phyloP scores from a whole-genome alignment of 2,329 filamentous ascomycete genomes.

The Thelonectria blattea region DNA sequence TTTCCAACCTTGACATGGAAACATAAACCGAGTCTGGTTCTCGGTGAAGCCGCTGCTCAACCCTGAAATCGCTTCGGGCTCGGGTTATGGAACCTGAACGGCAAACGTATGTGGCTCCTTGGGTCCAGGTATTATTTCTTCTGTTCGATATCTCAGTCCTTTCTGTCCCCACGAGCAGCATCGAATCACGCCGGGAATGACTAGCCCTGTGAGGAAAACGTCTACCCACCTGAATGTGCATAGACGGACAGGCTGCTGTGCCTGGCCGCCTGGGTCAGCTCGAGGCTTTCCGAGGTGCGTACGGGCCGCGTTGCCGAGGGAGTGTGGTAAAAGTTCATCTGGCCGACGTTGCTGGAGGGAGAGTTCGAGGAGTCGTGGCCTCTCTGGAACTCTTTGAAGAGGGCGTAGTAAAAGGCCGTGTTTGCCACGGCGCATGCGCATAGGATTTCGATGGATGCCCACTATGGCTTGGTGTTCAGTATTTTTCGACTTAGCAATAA shows the following conservation, averaged over 20 bases:
- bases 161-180: background rate
- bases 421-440: conserved; percentile 43
- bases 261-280: background rate
- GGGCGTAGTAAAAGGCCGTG: conserved; percentile 40
- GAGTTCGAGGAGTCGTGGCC: conserved; percentile 28
- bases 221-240: background rate
- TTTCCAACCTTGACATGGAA: background rate
- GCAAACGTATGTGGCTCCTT: background rate
- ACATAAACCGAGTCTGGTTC: background rate
- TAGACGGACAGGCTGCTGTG: background rate
- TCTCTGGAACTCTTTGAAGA: conserved; percentile 37
- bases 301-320: background rate
- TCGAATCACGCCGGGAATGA: background rate
- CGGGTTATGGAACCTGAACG: background rate
- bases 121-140: background rate
- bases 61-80: no score
- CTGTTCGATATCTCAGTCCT: background rate
- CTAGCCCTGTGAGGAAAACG: background rate
- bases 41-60: no score
- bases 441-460: conserved; percentile 43
- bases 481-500: background rate
- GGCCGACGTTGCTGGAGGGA: background rate
- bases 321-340: conserved; percentile 11
- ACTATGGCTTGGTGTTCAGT: conserved; percentile 23
- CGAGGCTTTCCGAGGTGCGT: background rate